These are phyloP conservation scores for Calonectria pauciramosa DNA, from an alignment of 2,329 filamentous ascomycete species.

Conservation along the genomic window DNA sequence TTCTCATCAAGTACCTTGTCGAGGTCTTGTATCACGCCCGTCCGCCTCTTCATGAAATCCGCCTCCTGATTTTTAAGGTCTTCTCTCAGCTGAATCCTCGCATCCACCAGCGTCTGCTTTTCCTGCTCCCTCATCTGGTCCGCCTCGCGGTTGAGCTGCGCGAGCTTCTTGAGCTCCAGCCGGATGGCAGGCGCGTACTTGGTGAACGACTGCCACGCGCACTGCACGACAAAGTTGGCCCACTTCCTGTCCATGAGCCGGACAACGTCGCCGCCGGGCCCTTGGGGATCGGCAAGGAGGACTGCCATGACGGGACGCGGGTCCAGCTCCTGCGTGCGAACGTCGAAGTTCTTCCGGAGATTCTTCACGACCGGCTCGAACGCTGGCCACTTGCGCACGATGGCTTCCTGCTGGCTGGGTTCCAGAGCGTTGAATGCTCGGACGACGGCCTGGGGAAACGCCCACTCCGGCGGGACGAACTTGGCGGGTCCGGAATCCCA, in stretches of 20 bases:
- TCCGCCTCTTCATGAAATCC: neutral
- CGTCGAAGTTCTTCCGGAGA: neutral
- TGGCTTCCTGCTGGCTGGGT: neutral
- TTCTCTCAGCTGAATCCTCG: neutral
- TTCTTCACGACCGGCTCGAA: neutral
- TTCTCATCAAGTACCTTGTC: neutral
- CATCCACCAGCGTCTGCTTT: neutral
- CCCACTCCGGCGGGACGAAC: neutral
- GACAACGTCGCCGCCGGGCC: neutral
- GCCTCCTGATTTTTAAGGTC: neutral
- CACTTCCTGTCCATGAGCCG: conserved; percentile 1
- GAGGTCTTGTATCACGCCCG: neutral
- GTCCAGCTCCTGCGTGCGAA: neutral
- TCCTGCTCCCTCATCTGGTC: neutral
- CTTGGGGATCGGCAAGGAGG: conserved; percentile 4
- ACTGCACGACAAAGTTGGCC: conserved; percentile 18
- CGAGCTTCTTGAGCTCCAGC: neutral
- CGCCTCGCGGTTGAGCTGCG: neutral
- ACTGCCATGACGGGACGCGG: conserved; percentile 13
- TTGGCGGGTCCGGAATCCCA: neutral
- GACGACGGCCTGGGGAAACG: neutral
- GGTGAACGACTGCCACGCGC: neutral
- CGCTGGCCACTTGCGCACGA: conserved; percentile 5
- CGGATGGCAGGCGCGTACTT: neutral
- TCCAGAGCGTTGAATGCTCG: neutral